Conservation (phyloP, 495 filamentous ascomycete species). For the Hypoxylon crocopeplum region DNA sequence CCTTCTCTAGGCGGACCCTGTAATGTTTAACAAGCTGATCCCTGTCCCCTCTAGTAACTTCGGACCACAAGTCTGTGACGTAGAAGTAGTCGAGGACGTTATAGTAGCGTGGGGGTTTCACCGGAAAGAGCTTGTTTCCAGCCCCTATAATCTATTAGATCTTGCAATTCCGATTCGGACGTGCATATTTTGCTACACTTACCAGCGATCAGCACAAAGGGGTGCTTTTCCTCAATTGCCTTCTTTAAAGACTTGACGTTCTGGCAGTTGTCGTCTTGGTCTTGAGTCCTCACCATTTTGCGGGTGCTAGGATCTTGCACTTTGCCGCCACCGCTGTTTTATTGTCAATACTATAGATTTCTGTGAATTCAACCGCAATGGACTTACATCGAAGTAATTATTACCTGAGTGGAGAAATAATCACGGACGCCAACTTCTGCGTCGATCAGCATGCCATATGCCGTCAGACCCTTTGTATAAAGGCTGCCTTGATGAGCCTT, state of each 20-base stretch:
- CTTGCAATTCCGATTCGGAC: neutral
- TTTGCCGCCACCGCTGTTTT: constrained; percentile 59
- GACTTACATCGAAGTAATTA: constrained; percentile 72
- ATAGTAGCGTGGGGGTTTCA: constrained; percentile 66
- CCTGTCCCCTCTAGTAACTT: constrained; percentile 46
- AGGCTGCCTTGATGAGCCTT: constrained; percentile 65
- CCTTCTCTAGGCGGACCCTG: constrained; percentile 75
- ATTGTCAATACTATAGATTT: neutral
- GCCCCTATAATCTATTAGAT: constrained; percentile 51
- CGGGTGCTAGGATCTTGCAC: constrained; percentile 47
- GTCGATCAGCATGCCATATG: constrained; percentile 69
- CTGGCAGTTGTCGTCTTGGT: constrained; percentile 49
- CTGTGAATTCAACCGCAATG: neutral
- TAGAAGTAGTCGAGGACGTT: constrained; percentile 78
- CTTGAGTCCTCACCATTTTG: constrained; percentile 48
- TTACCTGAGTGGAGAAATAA: constrained; percentile 66
- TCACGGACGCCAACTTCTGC: constrained; percentile 60
- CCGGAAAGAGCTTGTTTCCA: constrained; percentile 57
- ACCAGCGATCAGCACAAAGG: constrained; percentile 69
- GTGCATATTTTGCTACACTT: constrained; percentile 20
- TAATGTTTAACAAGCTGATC: constrained; percentile 50
- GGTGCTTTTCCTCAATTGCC: constrained; percentile 44
- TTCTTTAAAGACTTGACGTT: constrained; percentile 46
- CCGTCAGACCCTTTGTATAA: constrained; percentile 56
- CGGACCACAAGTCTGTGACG: constrained; percentile 75